Conservation (phyloP, 2,329 filamentous ascomycete species). For the Monosporascus cannonballus region DNA sequence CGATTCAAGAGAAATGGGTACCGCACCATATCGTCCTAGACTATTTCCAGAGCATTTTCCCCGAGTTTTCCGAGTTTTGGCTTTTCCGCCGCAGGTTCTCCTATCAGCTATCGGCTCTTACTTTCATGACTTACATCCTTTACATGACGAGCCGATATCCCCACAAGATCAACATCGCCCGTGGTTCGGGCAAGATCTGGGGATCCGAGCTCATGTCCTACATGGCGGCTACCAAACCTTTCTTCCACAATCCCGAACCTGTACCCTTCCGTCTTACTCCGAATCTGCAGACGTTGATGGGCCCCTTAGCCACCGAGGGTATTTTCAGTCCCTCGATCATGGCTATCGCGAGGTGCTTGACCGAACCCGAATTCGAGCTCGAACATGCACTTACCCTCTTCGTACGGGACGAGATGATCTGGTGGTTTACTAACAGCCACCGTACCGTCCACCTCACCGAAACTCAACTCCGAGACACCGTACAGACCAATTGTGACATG, state of each 20-base stretch:
- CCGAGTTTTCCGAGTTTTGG: conserved; percentile 92
- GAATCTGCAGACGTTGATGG: conserved; percentile 93
- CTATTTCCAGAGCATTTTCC: conserved; percentile 85
- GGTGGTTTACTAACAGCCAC: conserved; percentile 84
- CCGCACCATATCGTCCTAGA: conserved; percentile 75
- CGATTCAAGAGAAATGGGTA: conserved; percentile 92
- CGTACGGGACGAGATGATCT: conserved; percentile 95
- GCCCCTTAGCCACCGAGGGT: conserved; percentile 89
- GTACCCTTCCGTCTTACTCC: conserved; percentile 97
- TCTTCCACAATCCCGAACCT: conserved; percentile 91
- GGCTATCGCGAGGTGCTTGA: conserved; percentile 91
- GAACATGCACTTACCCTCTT: conserved; percentile 92
- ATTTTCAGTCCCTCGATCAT: conserved; percentile 94
- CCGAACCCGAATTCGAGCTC: conserved; percentile 83
- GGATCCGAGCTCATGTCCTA: conserved; percentile 88
- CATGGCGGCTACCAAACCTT: conserved; percentile 76
- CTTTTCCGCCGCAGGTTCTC: conserved; percentile 96
- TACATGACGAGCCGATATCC: conserved; percentile 96
- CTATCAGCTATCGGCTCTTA: conserved; percentile 89
- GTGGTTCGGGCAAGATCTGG: conserved; percentile 89
- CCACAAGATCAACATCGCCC: conserved; percentile 88
- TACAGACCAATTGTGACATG: conserved; percentile 80
- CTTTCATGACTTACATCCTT: conserved; percentile 98
- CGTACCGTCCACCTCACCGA: conserved; percentile 55
- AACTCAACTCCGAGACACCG: conserved; percentile 67